Base-by-base conservation (phyloP, 768 basidiomycete genomes). In the Pisolithus microcarpus region DNA sequence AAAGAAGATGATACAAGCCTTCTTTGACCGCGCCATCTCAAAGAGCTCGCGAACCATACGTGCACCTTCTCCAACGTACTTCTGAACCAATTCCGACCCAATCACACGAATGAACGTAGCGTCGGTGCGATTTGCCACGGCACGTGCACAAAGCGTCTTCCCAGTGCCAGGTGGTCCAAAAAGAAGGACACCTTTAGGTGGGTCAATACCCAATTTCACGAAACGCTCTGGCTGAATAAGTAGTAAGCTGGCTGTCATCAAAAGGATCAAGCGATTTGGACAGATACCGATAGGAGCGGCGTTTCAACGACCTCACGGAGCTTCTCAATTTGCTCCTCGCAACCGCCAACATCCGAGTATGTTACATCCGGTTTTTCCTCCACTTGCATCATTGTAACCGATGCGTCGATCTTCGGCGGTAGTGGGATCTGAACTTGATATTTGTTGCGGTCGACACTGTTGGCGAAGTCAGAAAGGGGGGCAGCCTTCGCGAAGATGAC, bases 341-440 rank as follows among this genome's bases (percentile, higher is more conserved):
- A 98, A 5, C 96, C 96, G 54, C 96, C 96, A 50, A 99, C 80
- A 62, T 98, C 96, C 3, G 92, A 93, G 65, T 98, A 98, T 2
- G 95, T 97, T 37, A 97, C 92, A 60, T 96, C 93, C 0, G 95
- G 94, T 67, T 96, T 94, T 72, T 97, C 95, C 66, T 97, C 95
- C 19, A 97, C 95, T 70, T 95, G 91, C 96, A 99, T 99, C 95
- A 98, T 97, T 11, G 96, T 98, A 1, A 99, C 96, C 0, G 93
- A 95, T 4, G 96, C 91, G 66, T 99, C 96, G 57, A 99, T 99
- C 75, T 97, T 98, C 21, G 96, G 95, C 37, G 96, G 96, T 10
- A 98, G 70, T 21, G 96, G 96, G 56, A 99, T 98, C 72, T 97
- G 92, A 54, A 99, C 98, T 67, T 98, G 94, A 67, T 99, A 99